A percentile compares a stretch with the other conserved stretches of the same genome.
Conservation (phyloP, 1,284 basidiomycete species). For the Blastosporella zonata region DNA sequence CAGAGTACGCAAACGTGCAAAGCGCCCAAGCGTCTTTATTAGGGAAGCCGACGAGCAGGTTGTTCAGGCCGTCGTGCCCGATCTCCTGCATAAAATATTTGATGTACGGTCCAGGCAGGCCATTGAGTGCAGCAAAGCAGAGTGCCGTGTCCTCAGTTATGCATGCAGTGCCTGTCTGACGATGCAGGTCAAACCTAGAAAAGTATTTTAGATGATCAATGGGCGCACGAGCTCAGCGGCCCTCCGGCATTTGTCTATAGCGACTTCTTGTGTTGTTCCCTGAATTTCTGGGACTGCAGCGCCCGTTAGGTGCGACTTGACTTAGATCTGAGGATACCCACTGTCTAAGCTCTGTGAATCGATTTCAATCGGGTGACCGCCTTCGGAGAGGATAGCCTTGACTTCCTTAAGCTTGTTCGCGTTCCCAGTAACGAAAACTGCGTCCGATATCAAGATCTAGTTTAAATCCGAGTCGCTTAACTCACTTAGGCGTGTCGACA, state of each 20-base stretch:
- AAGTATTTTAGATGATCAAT: background rate
- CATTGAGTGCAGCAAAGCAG: constrained; percentile 85
- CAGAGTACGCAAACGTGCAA: constrained; percentile 94
- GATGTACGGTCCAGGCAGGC: constrained; percentile 96
- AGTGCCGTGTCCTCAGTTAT: constrained; percentile 98
- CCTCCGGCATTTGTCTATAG: constrained; percentile 80
- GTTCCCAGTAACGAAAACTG: constrained; percentile 94
- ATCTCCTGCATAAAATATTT: constrained; percentile 84
- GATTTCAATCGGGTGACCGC: constrained; percentile 56
- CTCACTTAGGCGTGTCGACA: constrained; percentile 21
- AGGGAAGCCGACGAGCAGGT: constrained; percentile 80
- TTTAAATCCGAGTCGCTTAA: background rate
- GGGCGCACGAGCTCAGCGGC: constrained; percentile 75
- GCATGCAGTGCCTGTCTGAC: constrained; percentile 76
- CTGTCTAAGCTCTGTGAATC: constrained; percentile 70
- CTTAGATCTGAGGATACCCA: constrained; percentile 33
- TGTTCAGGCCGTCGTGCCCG: constrained; percentile 88
- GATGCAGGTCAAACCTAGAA: constrained; percentile 1
- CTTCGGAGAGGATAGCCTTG: constrained; percentile 66
- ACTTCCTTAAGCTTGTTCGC: constrained; percentile 93
- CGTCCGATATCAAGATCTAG: background rate
- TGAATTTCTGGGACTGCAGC: constrained; percentile 87
- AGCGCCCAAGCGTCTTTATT: constrained; percentile 84
- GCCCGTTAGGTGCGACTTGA: background rate
- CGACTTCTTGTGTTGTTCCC: constrained; percentile 90